Percentiles rank a stretch among this genome's conserved stretches.
These are phyloP conservation scores for Scytalidium lignicola DNA, from an alignment of 2,329 filamentous ascomycete species.

Conservation along the genomic window DNA sequence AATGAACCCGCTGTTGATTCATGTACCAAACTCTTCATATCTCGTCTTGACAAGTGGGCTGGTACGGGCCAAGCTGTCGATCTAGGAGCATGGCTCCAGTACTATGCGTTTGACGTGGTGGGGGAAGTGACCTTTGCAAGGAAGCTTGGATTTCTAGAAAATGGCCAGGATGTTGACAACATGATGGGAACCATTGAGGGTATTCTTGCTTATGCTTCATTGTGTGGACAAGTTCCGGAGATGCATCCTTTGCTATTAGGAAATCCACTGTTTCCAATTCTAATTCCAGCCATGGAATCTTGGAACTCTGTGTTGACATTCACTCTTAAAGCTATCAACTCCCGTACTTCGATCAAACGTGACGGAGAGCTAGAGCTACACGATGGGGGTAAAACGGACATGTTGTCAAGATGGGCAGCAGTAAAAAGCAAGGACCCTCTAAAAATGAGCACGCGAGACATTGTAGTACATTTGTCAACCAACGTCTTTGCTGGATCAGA, in stretches of 20 bases:
- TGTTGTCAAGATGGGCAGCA: constrained; percentile 26
- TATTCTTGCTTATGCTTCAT: background rate
- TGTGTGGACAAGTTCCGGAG: constrained; percentile 2
- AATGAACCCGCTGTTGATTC: constrained; percentile 43
- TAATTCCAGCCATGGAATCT: constrained; percentile 1
- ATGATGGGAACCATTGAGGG: constrained; percentile 26
- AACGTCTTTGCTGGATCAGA: constrained; percentile 27
- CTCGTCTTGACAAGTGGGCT: constrained; percentile 32
- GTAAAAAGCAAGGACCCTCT: constrained; percentile 29
- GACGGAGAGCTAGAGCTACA: constrained; percentile 38
- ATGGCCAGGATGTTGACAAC: constrained; percentile 26
- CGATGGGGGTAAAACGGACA: constrained; percentile 32
- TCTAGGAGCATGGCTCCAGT: constrained; percentile 25
- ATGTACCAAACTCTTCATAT: constrained; percentile 34
- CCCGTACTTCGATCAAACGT: constrained; percentile 35
- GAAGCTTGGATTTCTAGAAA: constrained; percentile 28
- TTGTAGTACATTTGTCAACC: constrained; percentile 1
- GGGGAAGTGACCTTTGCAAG: constrained; percentile 28
- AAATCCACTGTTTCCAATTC: background rate
- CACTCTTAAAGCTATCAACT: constrained; percentile 21
- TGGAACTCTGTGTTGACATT: constrained; percentile 1
- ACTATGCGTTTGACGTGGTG: constrained; percentile 30
- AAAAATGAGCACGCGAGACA: constrained; percentile 30
- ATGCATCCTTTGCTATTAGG: constrained; percentile 5
- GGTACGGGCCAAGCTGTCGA: constrained; percentile 17